Evolutionary conservation across 176 grass and related monocot genomes (phyloP).

Genomic region (Triticum dicoccoides): DNA sequence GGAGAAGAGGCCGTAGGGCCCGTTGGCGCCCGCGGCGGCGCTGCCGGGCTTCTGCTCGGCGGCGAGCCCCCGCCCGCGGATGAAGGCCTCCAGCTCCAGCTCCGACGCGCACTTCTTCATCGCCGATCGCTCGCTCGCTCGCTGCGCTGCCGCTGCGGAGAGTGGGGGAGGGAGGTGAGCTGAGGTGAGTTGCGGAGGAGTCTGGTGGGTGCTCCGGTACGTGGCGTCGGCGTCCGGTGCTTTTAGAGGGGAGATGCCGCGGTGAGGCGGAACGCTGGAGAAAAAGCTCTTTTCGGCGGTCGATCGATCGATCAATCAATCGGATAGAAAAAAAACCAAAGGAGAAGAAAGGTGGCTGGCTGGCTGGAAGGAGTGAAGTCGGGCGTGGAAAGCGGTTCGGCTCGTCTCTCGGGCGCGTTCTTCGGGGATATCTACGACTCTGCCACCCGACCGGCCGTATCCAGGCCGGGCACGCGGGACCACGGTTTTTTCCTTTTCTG

Average conservation of each 20-base stretch:
- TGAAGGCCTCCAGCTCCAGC: conserved; percentile 57
- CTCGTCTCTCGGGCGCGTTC: neutral
- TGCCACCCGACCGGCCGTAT: conserved; percentile 23
- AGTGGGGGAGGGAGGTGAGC: neutral
- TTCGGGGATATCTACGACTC: neutral
- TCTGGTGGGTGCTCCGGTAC: conserved; percentile 20
- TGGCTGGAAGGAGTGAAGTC: neutral
- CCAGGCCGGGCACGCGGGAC: neutral
- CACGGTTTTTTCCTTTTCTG: neutral
- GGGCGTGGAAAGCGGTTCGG: conserved; percentile 43
- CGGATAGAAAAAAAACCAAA: conserved; percentile 21
- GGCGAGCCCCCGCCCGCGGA: conserved; percentile 2
- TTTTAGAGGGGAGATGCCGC: conserved; percentile 31
- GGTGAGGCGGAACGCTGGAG: neutral
- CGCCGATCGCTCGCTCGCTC: neutral
- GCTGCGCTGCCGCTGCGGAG: neutral
- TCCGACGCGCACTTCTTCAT: conserved; percentile 90
- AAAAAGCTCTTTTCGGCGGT: conserved; percentile 16
- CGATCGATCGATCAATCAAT: neutral
- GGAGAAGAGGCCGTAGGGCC: conserved; percentile 20
- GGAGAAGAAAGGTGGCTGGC: conserved; percentile 34
- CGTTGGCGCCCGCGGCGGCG: neutral
- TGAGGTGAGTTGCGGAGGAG: neutral
- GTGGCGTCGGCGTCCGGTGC: conserved; percentile 38
- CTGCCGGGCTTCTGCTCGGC: conserved; percentile 23